phyloP scores from a whole-genome alignment of 441 rosid species.

The Populus trichocarpa region DNA sequence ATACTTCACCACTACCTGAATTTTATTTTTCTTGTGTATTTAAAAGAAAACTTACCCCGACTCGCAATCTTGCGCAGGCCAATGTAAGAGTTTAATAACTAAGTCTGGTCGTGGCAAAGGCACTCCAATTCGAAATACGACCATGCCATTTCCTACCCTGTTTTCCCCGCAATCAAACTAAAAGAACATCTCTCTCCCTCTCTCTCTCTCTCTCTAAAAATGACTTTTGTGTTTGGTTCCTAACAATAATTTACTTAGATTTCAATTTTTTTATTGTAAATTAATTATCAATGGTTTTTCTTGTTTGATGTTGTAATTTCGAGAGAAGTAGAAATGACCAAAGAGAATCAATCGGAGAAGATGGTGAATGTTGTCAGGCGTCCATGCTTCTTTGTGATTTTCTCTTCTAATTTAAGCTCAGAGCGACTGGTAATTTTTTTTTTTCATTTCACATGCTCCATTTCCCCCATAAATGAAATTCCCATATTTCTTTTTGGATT shows the following conservation, averaged over 20 bases:
- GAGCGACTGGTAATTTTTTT: slow-evolving; percentile 36
- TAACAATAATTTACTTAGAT: not conserved
- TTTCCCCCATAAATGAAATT: no score
- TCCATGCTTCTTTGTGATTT: slow-evolving; percentile 44
- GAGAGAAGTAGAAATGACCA: not conserved
- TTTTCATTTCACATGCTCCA: not conserved
- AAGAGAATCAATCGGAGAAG: slow-evolving; percentile 20
- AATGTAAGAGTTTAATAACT: no score
- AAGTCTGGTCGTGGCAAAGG: no score
- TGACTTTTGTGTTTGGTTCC: not conserved
- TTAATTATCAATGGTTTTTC: not conserved
- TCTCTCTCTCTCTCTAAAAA: no score
- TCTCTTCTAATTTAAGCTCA: slow-evolving; percentile 33
- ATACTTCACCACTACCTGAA: no score
- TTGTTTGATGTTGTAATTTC: not conserved
- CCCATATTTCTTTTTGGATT: not conserved
- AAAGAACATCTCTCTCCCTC: not conserved
- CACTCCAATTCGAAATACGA: no score
- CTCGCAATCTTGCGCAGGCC: no score
- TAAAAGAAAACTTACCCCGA: no score
- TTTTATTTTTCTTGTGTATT: no score
- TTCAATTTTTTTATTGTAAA: not conserved
- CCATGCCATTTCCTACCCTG: not conserved
- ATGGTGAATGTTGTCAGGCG: slow-evolving; percentile 15
- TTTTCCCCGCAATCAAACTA: not conserved